Percentiles rank a stretch among this genome's conserved stretches.
These are phyloP conservation scores for Ceratocystis harringtonii DNA, from an alignment of 2,329 filamentous ascomycete species.

Conservation along the genomic window DNA sequence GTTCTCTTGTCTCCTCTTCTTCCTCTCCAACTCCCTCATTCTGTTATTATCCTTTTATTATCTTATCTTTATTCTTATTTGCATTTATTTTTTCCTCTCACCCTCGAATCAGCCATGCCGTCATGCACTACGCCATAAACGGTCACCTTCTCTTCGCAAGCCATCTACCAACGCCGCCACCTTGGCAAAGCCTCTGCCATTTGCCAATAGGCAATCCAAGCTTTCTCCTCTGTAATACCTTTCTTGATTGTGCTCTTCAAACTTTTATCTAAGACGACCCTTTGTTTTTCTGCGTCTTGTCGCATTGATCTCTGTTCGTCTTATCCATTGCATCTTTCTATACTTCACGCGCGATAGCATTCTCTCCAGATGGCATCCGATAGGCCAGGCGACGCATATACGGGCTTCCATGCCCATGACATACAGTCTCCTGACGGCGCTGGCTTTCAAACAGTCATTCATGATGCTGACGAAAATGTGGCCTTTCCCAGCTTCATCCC, in stretches of 20 bases:
- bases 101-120: neutral
- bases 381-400: neutral
- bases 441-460: neutral
- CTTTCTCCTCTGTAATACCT: neutral
- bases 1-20: neutral
- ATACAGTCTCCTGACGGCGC: neutral
- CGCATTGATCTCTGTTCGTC: neutral
- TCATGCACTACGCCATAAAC: neutral
- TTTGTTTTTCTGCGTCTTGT: neutral
- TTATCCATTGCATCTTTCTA: neutral
- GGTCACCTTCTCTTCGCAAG: neutral
- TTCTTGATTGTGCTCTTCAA: neutral
- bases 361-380: neutral
- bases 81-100: neutral
- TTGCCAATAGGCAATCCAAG: neutral
- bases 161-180: neutral
- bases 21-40: neutral
- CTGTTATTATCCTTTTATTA: neutral
- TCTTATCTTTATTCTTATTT: neutral
- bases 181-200: neutral
- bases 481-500: constrained; percentile 6
- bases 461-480: neutral
- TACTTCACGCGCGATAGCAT: neutral
- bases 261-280: neutral
- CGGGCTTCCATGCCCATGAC: neutral